A percentile compares a stretch with the other conserved stretches of the same genome.
phyloP scores from a whole-genome alignment of 768 basidiomycete species.

The Boletus pseudo-olivaceus region DNA sequence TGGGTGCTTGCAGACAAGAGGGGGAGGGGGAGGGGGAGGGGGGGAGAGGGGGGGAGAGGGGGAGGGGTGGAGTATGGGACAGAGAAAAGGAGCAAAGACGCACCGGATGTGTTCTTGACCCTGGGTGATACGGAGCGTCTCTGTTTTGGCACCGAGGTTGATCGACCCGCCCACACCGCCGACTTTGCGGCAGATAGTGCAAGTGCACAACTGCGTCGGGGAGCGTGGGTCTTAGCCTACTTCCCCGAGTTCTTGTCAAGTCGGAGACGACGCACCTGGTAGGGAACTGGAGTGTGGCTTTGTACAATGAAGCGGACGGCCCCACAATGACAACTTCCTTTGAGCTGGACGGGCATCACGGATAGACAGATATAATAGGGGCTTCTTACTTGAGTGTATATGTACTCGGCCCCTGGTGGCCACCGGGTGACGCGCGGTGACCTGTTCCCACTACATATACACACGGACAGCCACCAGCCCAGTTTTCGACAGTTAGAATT shows the following conservation, averaged over 20 bases:
- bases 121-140: conserved; percentile 47
- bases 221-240: background rate
- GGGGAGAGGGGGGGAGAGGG: no score
- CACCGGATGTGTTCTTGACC: conserved; percentile 57
- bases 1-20: no score
- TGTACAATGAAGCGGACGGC: conserved; percentile 33
- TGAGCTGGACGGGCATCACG: conserved; percentile 50
- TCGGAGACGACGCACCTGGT: conserved; percentile 41
- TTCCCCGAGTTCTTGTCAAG: no score
- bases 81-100: background rate
- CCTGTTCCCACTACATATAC: no score
- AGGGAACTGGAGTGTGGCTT: conserved; percentile 58
- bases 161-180: conserved; percentile 63
- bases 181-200: conserved; percentile 70
- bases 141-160: conserved; percentile 56
- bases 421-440: no score
- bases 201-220: conserved; percentile 48
- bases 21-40: background rate
- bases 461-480: background rate
- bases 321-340: conserved; percentile 38
- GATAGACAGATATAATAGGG: background rate
- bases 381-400: background rate
- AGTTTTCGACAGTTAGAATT: background rate
- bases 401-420: no score
- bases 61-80: background rate